phyloP scores from a whole-genome alignment of 306 rosid genomes.

The Rosa rugosa region DNA sequence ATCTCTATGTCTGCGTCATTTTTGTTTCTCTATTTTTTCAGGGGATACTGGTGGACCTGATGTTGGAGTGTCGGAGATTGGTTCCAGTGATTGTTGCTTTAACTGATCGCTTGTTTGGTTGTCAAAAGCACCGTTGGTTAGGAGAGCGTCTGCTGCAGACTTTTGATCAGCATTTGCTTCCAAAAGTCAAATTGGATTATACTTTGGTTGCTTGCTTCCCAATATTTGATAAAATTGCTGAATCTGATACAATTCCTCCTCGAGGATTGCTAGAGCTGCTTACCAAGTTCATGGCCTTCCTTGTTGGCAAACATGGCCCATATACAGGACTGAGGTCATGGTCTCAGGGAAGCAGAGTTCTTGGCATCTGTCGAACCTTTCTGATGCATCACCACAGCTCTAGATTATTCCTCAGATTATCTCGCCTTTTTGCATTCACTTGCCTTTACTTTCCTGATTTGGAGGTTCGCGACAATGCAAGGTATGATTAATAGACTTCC shows the following conservation, averaged over 20 bases:
- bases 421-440: constrained; percentile 76
- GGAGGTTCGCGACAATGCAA: constrained; percentile 95
- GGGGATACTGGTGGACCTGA: constrained; percentile 78
- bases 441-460: constrained; percentile 90
- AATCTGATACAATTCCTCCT: constrained; percentile 78
- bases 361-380: constrained; percentile 86
- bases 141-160: constrained; percentile 90
- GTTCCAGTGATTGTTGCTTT: constrained; percentile 86
- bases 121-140: constrained; percentile 81
- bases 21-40: constrained; percentile 28
- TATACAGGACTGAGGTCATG: constrained; percentile 73
- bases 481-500: constrained; percentile 42
- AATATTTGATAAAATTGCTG: constrained; percentile 80
- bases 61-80: constrained; percentile 65
- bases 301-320: constrained; percentile 87
- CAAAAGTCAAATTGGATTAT: constrained; percentile 74
- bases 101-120: constrained; percentile 73
- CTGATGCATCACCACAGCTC: constrained; percentile 87
- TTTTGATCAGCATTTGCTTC: constrained; percentile 82
- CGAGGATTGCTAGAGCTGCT: constrained; percentile 71
- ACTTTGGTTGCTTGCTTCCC: constrained; percentile 76
- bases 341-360: constrained; percentile 94
- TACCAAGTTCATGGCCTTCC: constrained; percentile 73
- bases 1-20: constrained; percentile 1
- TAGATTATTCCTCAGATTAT: constrained; percentile 76